A percentile compares a stretch with the other conserved stretches of the same genome.
phyloP scores from a whole-genome alignment of 2,329 filamentous ascomycete genomes.

The Xylariaceae sp. region DNA sequence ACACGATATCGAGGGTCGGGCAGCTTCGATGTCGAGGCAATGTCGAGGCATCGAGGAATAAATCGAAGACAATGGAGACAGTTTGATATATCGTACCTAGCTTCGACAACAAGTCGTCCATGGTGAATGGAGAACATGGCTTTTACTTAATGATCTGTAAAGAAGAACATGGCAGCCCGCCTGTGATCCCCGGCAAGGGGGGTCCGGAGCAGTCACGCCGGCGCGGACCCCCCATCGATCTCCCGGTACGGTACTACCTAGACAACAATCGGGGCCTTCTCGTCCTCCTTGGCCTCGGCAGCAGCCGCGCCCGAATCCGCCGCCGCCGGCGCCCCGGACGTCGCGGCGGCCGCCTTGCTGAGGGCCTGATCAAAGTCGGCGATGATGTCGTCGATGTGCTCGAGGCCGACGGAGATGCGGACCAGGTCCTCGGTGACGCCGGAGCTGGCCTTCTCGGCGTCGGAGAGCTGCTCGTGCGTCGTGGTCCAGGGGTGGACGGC shows the following conservation, averaged over 20 bases:
- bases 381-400: constrained; percentile 97
- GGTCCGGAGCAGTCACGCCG: too few relatives aligned
- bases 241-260: constrained; percentile 18
- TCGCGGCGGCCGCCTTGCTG: constrained; percentile 46
- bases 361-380: constrained; percentile 92
- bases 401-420: constrained; percentile 88
- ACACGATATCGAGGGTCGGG: too few relatives aligned
- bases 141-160: too few relatives aligned
- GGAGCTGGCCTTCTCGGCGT: constrained; percentile 68
- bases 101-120: too few relatives aligned
- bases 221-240: too few relatives aligned
- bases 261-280: constrained; percentile 29
- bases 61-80: too few relatives aligned
- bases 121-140: too few relatives aligned
- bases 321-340: constrained; percentile 20
- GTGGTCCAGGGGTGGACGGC: constrained; percentile 95
- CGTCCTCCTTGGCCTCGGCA: constrained; percentile 28
- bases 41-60: too few relatives aligned
- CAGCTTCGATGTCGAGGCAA: too few relatives aligned
- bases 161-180: too few relatives aligned
- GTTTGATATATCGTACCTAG: too few relatives aligned
- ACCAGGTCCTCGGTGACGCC: constrained; percentile 89
- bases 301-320: constrained; percentile 13
- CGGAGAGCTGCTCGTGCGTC: constrained; percentile 82
- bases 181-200: too few relatives aligned